Evolutionary conservation across 2,329 filamentous ascomycete genomes (phyloP).

Genomic region (Dryadomyces quercivorus): DNA sequence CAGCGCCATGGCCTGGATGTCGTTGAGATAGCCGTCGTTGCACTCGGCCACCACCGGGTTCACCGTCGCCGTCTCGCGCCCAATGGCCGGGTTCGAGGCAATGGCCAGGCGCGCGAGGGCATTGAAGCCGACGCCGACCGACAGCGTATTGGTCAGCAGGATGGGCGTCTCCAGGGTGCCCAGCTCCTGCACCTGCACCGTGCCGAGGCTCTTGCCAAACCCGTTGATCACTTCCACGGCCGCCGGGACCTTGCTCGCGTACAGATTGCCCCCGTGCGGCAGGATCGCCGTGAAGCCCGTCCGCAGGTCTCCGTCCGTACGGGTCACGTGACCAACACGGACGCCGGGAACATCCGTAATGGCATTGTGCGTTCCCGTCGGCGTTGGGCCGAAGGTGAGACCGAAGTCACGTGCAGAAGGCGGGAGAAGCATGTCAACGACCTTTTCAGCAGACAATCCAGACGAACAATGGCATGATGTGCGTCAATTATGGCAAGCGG

Average conservation of each 20-base stretch:
- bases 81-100: background rate
- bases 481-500: too few species aligned
- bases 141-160: constrained; percentile 45
- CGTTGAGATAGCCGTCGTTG: constrained; percentile 48
- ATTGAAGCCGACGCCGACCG: constrained; percentile 39
- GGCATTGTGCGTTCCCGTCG: constrained; percentile 31
- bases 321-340: constrained; percentile 25
- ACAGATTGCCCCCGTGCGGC: constrained; percentile 32
- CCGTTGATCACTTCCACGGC: constrained; percentile 35
- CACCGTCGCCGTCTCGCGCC: constrained; percentile 16
- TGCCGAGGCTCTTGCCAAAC: constrained; percentile 49
- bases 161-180: constrained; percentile 47
- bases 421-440: too few species aligned
- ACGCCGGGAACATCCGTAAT: constrained; percentile 39
- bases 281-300: constrained; percentile 38
- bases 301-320: constrained; percentile 21
- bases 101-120: constrained; percentile 19
- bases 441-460: too few species aligned
- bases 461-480: too few species aligned
- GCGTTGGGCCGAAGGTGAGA: background rate
- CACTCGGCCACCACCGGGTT: constrained; percentile 21
- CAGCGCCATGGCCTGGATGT: constrained; percentile 42
- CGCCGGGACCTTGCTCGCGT: constrained; percentile 40
- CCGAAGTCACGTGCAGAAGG: background rate
- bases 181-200: constrained; percentile 49